Conservation (phyloP, 495 filamentous ascomycete genomes). For the Lasiosphaeria ovina region DNA sequence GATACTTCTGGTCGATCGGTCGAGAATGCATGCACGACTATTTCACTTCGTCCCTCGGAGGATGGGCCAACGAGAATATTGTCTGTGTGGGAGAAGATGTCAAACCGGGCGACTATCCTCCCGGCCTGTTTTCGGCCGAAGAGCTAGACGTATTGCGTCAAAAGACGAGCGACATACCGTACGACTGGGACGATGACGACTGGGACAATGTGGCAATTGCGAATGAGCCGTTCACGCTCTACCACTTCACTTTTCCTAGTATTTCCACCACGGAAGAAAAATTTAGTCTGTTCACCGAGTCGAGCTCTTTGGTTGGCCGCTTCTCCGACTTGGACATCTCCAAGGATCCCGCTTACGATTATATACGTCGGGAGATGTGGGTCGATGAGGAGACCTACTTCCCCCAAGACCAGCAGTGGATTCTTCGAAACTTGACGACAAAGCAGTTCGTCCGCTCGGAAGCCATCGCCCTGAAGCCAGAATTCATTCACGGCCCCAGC, state of each 20-base stretch:
- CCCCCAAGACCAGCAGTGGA: slow-evolving; percentile 27
- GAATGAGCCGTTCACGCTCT: slow-evolving; percentile 1
- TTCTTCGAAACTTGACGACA: slow-evolving; percentile 33
- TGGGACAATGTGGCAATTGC: neutral
- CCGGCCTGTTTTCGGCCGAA: slow-evolving; percentile 10
- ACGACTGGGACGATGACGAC: too few relatives aligned
- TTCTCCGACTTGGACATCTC: slow-evolving; percentile 1
- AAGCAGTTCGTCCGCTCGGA: slow-evolving; percentile 29
- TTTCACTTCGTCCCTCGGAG: slow-evolving; percentile 6
- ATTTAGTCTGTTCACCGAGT: too few relatives aligned
- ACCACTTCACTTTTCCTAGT: slow-evolving; percentile 5
- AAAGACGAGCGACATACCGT: too few relatives aligned
- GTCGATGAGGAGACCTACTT: slow-evolving; percentile 18
- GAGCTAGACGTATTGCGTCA: slow-evolving; percentile 5
- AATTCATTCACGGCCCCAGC: slow-evolving; percentile 17
- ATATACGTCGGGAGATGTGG: slow-evolving; percentile 6
- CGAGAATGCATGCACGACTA: neutral
- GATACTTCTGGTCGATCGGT: neutral
- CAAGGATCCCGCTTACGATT: slow-evolving; percentile 9
- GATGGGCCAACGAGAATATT: slow-evolving; percentile 6
- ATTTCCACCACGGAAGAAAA: neutral
- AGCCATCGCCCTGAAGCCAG: slow-evolving; percentile 24
- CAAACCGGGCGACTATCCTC: slow-evolving; percentile 10
- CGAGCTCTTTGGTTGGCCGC: too few relatives aligned
- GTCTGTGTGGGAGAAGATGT: slow-evolving; percentile 6